A percentile compares a stretch with the other conserved stretches of the same genome.
phyloP scores from a whole-genome alignment of 441 rosid species.

The Bocquillonia castaneifolia region DNA sequence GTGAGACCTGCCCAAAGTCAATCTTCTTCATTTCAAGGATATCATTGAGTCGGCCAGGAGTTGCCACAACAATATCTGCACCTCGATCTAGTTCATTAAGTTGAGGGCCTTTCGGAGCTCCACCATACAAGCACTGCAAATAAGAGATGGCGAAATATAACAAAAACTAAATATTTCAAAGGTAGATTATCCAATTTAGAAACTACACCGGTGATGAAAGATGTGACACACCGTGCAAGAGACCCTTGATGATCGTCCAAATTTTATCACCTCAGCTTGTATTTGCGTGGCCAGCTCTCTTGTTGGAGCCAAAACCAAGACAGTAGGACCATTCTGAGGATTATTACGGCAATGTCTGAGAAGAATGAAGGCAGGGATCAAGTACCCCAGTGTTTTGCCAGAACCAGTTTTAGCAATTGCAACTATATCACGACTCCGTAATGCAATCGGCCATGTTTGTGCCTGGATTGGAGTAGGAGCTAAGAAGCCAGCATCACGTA shows the following conservation, averaged over 20 bases:
- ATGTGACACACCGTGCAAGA: slow-evolving; percentile 70
- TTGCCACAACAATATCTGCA: slow-evolving; percentile 93
- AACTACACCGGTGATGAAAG: background rate
- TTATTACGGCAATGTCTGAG: slow-evolving; percentile 59
- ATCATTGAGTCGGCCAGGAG: slow-evolving; percentile 96
- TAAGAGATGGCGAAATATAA: slow-evolving; percentile 20
- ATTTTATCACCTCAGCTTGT: slow-evolving; percentile 77
- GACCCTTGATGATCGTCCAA: slow-evolving; percentile 78
- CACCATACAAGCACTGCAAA: slow-evolving; percentile 94
- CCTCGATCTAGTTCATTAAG: slow-evolving; percentile 76
- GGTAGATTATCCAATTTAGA: background rate
- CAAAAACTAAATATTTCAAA: slow-evolving; percentile 15
- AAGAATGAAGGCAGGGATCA: slow-evolving; percentile 85
- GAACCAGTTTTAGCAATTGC: slow-evolving; percentile 99
- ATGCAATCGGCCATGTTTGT: slow-evolving; percentile 97
- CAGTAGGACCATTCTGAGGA: slow-evolving; percentile 80
- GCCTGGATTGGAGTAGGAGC: slow-evolving; percentile 97
- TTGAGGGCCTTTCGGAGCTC: slow-evolving; percentile 91
- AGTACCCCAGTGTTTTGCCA: slow-evolving; percentile 92
- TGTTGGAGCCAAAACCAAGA: slow-evolving; percentile 87
- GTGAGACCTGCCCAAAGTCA: slow-evolving; percentile 71
- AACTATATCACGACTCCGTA: slow-evolving; percentile 78
- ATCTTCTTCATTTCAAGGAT: slow-evolving; percentile 84
- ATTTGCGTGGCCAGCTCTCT: slow-evolving; percentile 97
- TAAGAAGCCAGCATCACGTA: slow-evolving; percentile 76